Conservation (phyloP, 371 early-diverging fungal genomes). For the Circinella minor region DNA sequence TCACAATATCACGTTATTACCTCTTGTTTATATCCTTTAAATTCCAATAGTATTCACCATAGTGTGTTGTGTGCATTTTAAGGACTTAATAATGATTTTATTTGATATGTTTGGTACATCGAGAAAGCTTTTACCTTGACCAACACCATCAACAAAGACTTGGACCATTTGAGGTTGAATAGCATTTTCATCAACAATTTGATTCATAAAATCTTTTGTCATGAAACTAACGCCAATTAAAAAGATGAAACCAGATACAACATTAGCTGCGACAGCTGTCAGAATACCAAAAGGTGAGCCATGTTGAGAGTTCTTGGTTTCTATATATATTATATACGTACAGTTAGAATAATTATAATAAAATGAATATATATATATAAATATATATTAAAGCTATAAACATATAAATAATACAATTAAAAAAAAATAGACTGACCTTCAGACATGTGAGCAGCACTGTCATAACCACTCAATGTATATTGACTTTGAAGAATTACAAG, state of each 20-base stretch:
- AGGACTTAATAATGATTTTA: too few species aligned
- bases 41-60: too few species aligned
- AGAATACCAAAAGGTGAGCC: constrained; percentile 68
- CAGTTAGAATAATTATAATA: not conserved
- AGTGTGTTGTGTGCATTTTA: too few species aligned
- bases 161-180: constrained; percentile 60
- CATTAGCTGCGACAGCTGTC: constrained; percentile 61
- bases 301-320: constrained; percentile 65
- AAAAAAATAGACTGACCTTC: constrained; percentile 40
- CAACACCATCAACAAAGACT: constrained; percentile 70
- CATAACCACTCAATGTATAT: constrained; percentile 74
- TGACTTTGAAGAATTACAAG: constrained; percentile 64
- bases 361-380: not conserved
- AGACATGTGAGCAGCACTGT: constrained; percentile 74
- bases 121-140: constrained; percentile 19
- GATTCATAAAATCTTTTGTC: constrained; percentile 55
- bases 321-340: constrained; percentile 23
- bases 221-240: constrained; percentile 61
- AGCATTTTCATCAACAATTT: constrained; percentile 47
- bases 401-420: too few species aligned
- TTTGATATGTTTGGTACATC: too few species aligned
- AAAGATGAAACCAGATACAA: constrained; percentile 59
- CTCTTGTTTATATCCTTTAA: too few species aligned
- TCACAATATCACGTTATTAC: too few species aligned
- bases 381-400: not conserved